Percentiles rank a stretch among this genome's conserved stretches.
Evolutionary conservation across 768 basidiomycete genomes (phyloP).

Genomic region (Megacollybia marginata): DNA sequence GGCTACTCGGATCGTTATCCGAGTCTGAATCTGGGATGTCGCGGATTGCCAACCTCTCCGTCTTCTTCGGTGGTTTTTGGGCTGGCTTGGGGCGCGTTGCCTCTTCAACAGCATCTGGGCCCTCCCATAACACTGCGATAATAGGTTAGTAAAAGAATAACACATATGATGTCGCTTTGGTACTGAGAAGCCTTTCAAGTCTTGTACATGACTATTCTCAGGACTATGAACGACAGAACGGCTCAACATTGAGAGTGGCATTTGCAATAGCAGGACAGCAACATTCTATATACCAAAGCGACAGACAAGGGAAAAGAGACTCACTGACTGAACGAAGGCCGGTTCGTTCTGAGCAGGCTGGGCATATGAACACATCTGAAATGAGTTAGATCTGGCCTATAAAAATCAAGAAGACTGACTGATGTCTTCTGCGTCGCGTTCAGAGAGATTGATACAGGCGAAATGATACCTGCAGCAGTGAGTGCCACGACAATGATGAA

Average conservation of each 20-base stretch:
- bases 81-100: conserved; percentile 13
- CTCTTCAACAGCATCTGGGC: conserved; percentile 49
- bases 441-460: conserved; percentile 57
- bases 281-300: neutral
- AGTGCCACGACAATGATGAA: conserved; percentile 3
- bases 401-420: conserved; percentile 39
- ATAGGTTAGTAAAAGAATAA: neutral
- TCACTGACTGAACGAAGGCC: conserved; percentile 71
- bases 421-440: conserved; percentile 68
- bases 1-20: conserved; percentile 45
- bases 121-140: conserved; percentile 67
- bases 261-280: neutral
- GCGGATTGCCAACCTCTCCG: conserved; percentile 3
- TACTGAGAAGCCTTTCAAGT: neutral
- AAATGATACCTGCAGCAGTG: conserved; percentile 67
- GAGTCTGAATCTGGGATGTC: conserved; percentile 27
- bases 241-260: no score
- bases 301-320: conserved; percentile 30
- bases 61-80: conserved; percentile 20
- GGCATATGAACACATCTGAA: conserved; percentile 54
- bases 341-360: conserved; percentile 50
- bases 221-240: no score
- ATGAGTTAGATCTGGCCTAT: conserved; percentile 5
- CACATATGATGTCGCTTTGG: neutral
- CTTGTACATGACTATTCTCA: neutral